phyloP scores from a whole-genome alignment of 441 rosid genomes.

The Adansonia gregorii region DNA sequence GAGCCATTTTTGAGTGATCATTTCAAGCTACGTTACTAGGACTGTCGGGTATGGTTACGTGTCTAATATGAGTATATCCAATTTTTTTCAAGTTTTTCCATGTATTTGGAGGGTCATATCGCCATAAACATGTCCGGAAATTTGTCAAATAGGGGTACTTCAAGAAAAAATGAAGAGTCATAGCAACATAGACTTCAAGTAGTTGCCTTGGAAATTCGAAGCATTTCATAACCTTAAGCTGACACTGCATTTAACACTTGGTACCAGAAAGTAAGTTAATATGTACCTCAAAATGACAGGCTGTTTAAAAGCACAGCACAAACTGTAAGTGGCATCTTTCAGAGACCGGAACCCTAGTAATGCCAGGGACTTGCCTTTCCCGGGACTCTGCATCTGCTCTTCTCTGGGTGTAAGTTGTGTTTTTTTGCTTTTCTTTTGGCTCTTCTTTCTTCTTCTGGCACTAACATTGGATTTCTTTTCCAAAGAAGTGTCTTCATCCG shows the following conservation, averaged over 20 bases:
- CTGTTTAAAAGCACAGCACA: slow-evolving; percentile 71
- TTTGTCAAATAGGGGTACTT: no score
- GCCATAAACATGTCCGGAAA: no score
- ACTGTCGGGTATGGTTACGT: no score
- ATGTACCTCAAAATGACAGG: slow-evolving; percentile 80
- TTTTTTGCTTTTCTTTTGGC: slow-evolving; percentile 50
- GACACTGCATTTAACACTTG: background rate
- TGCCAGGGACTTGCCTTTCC: slow-evolving; percentile 36
- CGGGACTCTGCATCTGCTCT: slow-evolving; percentile 29
- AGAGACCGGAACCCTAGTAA: slow-evolving; percentile 59
- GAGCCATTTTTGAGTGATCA: background rate
- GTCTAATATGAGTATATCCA: no score
- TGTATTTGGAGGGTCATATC: no score
- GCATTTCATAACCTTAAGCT: slow-evolving; percentile 16
- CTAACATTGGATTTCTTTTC: slow-evolving; percentile 42
- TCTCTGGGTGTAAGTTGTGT: slow-evolving; percentile 35
- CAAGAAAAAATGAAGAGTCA: no score
- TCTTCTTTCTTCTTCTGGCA: slow-evolving; percentile 71
- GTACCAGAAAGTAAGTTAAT: slow-evolving; percentile 16
- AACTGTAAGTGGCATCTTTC: slow-evolving; percentile 63
- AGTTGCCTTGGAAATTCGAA: slow-evolving; percentile 1
- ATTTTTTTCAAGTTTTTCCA: no score
- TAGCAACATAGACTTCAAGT: background rate
- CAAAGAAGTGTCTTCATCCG: slow-evolving; percentile 42
- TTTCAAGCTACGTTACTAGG: background rate